These are phyloP conservation scores for Sporothrix globosa DNA, from an alignment of 2,329 filamentous ascomycete species.

Conservation along the genomic window DNA sequence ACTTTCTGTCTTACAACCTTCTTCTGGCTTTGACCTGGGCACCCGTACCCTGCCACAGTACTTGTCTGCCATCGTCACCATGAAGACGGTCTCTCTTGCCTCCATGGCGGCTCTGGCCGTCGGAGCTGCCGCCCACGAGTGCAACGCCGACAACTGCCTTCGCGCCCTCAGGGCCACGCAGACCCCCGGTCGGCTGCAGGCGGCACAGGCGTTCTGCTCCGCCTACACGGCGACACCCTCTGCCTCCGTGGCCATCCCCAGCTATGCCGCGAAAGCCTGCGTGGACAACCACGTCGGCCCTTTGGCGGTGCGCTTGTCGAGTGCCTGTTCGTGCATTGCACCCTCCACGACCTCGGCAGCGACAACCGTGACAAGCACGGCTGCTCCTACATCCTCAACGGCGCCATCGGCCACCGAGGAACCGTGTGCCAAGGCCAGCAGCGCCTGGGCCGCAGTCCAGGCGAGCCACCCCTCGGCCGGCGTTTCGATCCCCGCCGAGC, in stretches of 20 bases:
- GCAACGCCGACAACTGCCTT: constrained; percentile 46
- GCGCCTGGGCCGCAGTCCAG: constrained; percentile 34
- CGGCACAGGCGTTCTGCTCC: constrained; percentile 44
- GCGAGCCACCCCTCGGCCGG: constrained; percentile 34
- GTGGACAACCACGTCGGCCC: constrained; percentile 36
- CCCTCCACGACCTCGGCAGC: neutral
- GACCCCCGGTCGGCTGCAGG: constrained; percentile 42
- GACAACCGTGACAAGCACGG: neutral
- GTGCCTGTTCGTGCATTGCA: constrained; percentile 39
- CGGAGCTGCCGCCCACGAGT: constrained; percentile 5
- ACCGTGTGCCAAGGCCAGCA: constrained; percentile 35
- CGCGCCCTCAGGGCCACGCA: constrained; percentile 45
- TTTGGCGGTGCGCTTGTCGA: constrained; percentile 36
- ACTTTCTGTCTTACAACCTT: neutral
- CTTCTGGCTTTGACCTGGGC: neutral
- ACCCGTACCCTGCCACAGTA: neutral
- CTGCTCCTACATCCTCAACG: neutral
- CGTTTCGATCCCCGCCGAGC: constrained; percentile 44
- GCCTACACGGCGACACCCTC: constrained; percentile 35
- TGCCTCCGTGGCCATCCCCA: constrained; percentile 35
- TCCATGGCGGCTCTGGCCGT: constrained; percentile 7
- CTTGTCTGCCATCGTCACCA: neutral
- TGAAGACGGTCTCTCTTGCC: constrained; percentile 14
- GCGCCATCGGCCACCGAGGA: constrained; percentile 19
- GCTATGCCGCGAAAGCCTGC: constrained; percentile 37